phyloP scores from a whole-genome alignment of 2,329 filamentous ascomycete genomes.

The Periconia sp. region DNA sequence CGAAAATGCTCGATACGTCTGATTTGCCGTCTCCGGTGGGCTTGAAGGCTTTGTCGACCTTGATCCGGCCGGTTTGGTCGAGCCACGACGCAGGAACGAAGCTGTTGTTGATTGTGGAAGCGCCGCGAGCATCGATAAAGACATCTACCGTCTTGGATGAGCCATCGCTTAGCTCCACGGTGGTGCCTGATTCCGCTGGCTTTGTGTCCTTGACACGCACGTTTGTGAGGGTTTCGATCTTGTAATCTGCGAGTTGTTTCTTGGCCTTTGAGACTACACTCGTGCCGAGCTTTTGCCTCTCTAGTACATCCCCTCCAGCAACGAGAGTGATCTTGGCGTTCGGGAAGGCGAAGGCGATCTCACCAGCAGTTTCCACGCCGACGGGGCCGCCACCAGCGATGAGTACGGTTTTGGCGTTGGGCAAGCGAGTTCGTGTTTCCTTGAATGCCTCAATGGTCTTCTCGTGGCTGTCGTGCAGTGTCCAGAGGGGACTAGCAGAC shows the following conservation, averaged over 20 bases:
- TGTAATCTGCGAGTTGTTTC: conserved; percentile 23
- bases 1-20: conserved; percentile 31
- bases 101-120: conserved; percentile 25
- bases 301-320: conserved; percentile 27
- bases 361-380: conserved; percentile 42
- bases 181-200: background rate
- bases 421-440: conserved; percentile 25
- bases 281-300: conserved; percentile 16
- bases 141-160: conserved; percentile 29
- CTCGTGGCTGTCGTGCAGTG: conserved; percentile 35
- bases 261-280: conserved; percentile 26
- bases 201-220: conserved; percentile 5
- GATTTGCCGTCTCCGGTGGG: conserved; percentile 14
- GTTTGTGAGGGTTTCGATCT: conserved; percentile 27
- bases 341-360: conserved; percentile 27
- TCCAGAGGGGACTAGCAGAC: conserved; percentile 31
- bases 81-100: conserved; percentile 25
- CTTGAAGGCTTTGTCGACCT: conserved; percentile 22
- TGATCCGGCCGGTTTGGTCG: conserved; percentile 26
- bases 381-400: conserved; percentile 38
- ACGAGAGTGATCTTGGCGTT: conserved; percentile 31
- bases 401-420: conserved; percentile 30
- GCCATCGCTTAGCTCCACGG: conserved; percentile 20
- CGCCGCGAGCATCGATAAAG: conserved; percentile 36
- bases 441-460: conserved; percentile 29